Evolutionary conservation across 129 eudicot genomes (phyloP), one percentile per base, ranked within the genome.

Genomic region (Lactuca sativa): DNA sequence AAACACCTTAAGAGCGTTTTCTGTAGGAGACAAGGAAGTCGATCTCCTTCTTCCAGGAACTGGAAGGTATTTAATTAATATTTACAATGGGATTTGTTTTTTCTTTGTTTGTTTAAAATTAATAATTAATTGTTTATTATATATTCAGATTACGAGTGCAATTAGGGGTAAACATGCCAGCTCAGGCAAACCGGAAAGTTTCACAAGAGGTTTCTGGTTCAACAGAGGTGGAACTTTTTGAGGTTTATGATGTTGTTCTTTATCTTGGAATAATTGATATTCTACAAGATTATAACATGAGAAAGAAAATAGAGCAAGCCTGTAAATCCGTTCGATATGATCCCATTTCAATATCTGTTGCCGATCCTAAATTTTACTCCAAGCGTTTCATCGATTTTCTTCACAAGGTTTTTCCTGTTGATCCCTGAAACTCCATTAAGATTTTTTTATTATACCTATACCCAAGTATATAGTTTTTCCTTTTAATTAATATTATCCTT

Each of bases 111-210:
- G n/a, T n/a, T n/a, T n/a, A n/a, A 25, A 25, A 25, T 25, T 25
- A 0, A 25, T 25, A 25, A 25, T 25, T 25, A 25, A 12, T 1
- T 58, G 9, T 1, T 58, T 2, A 43, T 40, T 32, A 12, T 58
- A 0, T 13, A 12, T 40, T 0, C 85, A 95, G 99, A 80, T 86
- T 95, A 70, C 82, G 89, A 62, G 93, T 95, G 70, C 99, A 95
- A 66, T 64, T 95, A 62, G 99, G 99, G 1, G 99, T 90, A 55
- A 87, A 95, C 87, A 95, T 95, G 99, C 99, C 99, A 25, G 96
- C 99, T 14, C 86, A 85, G 72, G 99, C 99, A 41, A 90, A 83
- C 69, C 91, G 80, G 75, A 95, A 83, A 82, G 78, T 87, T 44
- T 62, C 66, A 47, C 79, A 80, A 59, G 83, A 80, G 5, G 83